Conservation (phyloP, 1,284 basidiomycete genomes). For the Microbotryum violaceum region DNA sequence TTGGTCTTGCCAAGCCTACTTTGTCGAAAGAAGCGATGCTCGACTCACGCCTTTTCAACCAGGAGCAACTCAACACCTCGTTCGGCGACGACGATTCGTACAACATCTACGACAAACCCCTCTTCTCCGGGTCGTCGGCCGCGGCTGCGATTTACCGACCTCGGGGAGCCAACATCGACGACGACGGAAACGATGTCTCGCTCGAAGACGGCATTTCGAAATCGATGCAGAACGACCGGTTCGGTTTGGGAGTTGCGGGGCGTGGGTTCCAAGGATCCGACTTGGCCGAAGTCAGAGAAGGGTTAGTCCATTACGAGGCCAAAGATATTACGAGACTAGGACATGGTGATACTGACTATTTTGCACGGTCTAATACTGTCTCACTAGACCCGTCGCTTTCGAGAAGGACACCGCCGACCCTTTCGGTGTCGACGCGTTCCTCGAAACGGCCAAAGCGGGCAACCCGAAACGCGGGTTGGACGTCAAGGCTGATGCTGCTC, state of each 20-base stretch:
- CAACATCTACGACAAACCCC: conserved; percentile 85
- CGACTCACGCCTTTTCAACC: conserved; percentile 94
- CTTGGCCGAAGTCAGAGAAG: conserved; percentile 62
- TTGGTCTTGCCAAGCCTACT: conserved; percentile 94
- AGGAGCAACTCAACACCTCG: conserved; percentile 68
- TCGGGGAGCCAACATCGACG: conserved; percentile 58
- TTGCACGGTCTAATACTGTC: background rate
- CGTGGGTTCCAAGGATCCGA: conserved; percentile 81
- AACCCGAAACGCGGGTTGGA: conserved; percentile 60
- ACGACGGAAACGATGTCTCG: conserved; percentile 69
- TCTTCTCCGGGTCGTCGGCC: conserved; percentile 92
- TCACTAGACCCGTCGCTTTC: conserved; percentile 82
- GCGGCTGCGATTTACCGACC: conserved; percentile 97
- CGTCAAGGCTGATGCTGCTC: conserved; percentile 21
- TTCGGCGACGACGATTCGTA: conserved; percentile 92
- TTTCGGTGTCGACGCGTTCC: conserved; percentile 95
- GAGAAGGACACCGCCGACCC: conserved; percentile 94
- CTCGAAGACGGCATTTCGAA: conserved; percentile 87
- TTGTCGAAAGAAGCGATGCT: conserved; percentile 91
- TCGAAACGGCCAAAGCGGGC: conserved; percentile 89
- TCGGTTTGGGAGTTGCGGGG: conserved; percentile 72
- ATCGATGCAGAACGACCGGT: conserved; percentile 87
- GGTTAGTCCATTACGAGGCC: conserved; percentile 16
- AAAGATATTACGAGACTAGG: too few relatives aligned
- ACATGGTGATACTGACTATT: too few relatives aligned